A percentile compares a stretch with the other conserved stretches of the same genome.
Evolutionary conservation across 805 yeast species (phyloP).

Genomic region (Candida gorgasii): DNA sequence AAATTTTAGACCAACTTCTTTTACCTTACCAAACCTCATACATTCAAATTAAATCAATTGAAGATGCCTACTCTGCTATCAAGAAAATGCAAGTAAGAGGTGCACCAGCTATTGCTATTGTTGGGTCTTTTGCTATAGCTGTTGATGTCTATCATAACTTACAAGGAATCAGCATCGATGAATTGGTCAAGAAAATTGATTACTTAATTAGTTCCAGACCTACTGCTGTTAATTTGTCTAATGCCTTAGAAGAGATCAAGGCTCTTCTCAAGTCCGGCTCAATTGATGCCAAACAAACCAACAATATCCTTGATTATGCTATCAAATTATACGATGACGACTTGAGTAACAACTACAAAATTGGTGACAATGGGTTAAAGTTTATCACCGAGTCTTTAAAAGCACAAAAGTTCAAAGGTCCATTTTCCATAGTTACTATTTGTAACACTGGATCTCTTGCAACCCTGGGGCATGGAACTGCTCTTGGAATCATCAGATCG

Average conservation of each 20-base stretch:
- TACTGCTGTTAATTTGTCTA: constrained; percentile 89
- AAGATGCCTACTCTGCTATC: constrained; percentile 82
- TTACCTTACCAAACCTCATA: constrained; percentile 81
- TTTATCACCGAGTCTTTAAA: constrained; percentile 54
- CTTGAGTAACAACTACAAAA: constrained; percentile 68
- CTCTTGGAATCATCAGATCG: constrained; percentile 87
- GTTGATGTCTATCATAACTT: constrained; percentile 54
- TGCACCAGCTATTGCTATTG: constrained; percentile 98
- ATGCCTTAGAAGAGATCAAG: constrained; percentile 62
- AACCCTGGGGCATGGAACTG: constrained; percentile 97
- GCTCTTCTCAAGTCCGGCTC: constrained; percentile 26
- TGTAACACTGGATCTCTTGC: constrained; percentile 97
- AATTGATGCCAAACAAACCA: constrained; percentile 26
- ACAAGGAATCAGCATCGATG: constrained; percentile 24
- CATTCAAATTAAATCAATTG: constrained; percentile 58
- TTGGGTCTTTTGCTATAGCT: constrained; percentile 80
- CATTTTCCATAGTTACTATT: constrained; percentile 82
- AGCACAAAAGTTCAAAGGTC: constrained; percentile 54
- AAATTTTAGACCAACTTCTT: constrained; percentile 75
- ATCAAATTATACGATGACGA: constrained; percentile 70
- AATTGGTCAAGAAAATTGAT: constrained; percentile 53
- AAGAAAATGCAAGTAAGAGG: constrained; percentile 93
- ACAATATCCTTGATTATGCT: constrained; percentile 44
- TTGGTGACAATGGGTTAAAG: constrained; percentile 81
- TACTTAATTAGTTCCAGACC: constrained; percentile 80